A percentile compares a stretch with the other conserved stretches of the same genome.
These are phyloP conservation scores for Colletotrichum tofieldiae DNA, from an alignment of 2,329 filamentous ascomycete species.

Conservation along the genomic window DNA sequence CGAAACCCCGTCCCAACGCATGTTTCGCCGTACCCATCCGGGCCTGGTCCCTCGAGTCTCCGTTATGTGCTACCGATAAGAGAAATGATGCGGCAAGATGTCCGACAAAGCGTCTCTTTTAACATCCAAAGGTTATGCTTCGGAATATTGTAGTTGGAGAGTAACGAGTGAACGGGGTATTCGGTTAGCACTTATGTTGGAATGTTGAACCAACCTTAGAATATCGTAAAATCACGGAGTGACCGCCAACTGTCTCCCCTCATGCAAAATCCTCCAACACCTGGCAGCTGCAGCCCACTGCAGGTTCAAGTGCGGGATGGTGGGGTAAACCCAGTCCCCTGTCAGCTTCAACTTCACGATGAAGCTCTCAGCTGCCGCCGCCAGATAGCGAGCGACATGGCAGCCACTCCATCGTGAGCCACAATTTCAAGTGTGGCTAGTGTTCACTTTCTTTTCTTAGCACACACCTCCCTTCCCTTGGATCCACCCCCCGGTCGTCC, in stretches of 20 bases:
- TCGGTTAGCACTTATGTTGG: background rate
- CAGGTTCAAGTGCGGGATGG: constrained; percentile 37
- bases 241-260: constrained; percentile 10
- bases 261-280: constrained; percentile 11
- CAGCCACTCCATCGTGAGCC: constrained; percentile 16
- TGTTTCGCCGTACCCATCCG: constrained; percentile 31
- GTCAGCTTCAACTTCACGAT: constrained; percentile 2
- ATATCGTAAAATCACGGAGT: background rate
- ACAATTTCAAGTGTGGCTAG: constrained; percentile 17
- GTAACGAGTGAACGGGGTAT: background rate
- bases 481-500: constrained; percentile 14
- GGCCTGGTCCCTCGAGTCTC: constrained; percentile 24
- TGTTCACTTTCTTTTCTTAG: background rate
- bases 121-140: background rate
- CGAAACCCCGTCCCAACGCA: constrained; percentile 30
- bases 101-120: background rate
- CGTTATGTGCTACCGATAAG: constrained; percentile 14
- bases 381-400: background rate
- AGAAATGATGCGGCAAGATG: constrained; percentile 1
- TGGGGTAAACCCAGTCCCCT: constrained; percentile 31
- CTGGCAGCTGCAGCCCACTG: constrained; percentile 41
- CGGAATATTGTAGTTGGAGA: background rate
- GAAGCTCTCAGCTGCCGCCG: background rate
- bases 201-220: background rate
- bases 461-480: constrained; percentile 9